These are phyloP conservation scores for Sphagnum tenellum DNA, from an alignment of 225 moss, liverwort and hornwort genomes.

Conservation along the genomic window DNA sequence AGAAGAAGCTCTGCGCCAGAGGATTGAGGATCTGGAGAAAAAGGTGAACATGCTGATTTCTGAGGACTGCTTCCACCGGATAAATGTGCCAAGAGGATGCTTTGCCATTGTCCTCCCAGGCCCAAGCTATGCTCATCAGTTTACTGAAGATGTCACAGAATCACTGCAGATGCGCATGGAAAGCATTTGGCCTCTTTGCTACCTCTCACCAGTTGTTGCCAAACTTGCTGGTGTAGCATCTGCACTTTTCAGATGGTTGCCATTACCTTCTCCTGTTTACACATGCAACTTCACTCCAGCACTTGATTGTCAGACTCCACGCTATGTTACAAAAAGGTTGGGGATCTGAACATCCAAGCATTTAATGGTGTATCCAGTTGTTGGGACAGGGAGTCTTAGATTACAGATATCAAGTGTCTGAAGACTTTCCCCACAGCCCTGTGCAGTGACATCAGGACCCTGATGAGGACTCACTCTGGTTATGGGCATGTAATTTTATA, in stretches of 20 bases:
- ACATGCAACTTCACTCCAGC: conserved; percentile 7
- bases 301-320: conserved; percentile 2
- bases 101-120: conserved; percentile 14
- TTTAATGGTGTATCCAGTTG: too few relatives aligned
- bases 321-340: conserved; percentile 3
- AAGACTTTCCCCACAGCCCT: too few relatives aligned
- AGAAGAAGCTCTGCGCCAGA: conserved; percentile 8
- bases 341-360: neutral
- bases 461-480: too few relatives aligned
- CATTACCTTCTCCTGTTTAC: conserved; percentile 9
- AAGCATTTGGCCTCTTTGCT: conserved; percentile 15
- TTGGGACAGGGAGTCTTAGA: too few relatives aligned
- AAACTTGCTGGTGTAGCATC: conserved; percentile 10
- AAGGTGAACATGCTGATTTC: conserved; percentile 9
- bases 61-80: conserved; percentile 9
- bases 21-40: conserved; percentile 10
- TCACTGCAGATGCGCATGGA: conserved; percentile 8
- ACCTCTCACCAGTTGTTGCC: conserved; percentile 9
- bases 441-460: too few relatives aligned
- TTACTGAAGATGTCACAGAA: conserved; percentile 8
- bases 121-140: conserved; percentile 9
- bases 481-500: too few relatives aligned
- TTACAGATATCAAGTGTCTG: too few relatives aligned
- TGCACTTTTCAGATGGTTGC: conserved; percentile 10
- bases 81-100: conserved; percentile 9